Percentiles rank a stretch among this genome's conserved stretches.
Conservation (phyloP, 2,329 filamentous ascomycete species). For the Fusarium sp. region DNA sequence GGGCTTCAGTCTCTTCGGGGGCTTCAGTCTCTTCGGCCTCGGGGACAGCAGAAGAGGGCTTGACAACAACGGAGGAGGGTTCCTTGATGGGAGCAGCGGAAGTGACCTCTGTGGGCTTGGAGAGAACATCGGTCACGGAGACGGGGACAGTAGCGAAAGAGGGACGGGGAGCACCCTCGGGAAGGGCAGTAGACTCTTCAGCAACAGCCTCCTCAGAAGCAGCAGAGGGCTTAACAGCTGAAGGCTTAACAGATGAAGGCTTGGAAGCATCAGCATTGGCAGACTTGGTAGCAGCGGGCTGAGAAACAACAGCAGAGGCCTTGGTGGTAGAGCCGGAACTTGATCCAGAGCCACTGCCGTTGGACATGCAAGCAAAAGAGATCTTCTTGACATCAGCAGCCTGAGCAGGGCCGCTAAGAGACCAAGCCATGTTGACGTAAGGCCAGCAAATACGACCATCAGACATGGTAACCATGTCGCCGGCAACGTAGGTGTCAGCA, state of each 20-base stretch:
- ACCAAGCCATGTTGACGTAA: constrained; percentile 69
- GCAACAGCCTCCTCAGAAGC: constrained; percentile 9
- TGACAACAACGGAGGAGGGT: constrained; percentile 23
- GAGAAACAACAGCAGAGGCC: constrained; percentile 17
- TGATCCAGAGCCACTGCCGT: constrained; percentile 27
- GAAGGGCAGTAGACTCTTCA: constrained; percentile 10
- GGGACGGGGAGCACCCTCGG: constrained; percentile 38
- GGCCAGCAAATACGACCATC: constrained; percentile 72
- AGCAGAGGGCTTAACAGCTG: constrained; percentile 11
- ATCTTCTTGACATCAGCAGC: constrained; percentile 56
- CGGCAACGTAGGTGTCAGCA: constrained; percentile 69
- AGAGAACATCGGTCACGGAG: constrained; percentile 31
- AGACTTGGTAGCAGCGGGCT: constrained; percentile 28
- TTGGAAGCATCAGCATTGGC: constrained; percentile 14
- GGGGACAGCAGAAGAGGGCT: constrained; percentile 3
- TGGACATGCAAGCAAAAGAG: constrained; percentile 64
- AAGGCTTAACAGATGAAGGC: constrained; percentile 18
- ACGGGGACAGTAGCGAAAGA: constrained; percentile 31
- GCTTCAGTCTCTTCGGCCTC: neutral
- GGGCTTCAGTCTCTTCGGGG: neutral
- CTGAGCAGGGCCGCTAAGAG: constrained; percentile 42
- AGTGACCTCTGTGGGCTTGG: constrained; percentile 7
- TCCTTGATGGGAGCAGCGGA: constrained; percentile 6
- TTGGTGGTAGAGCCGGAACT: constrained; percentile 5
- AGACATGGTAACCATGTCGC: constrained; percentile 71